Evolutionary conservation across 1,139 yeast genomes (phyloP), one percentile per base, ranked within the genome.

Genomic region (Candida sojae): DNA sequence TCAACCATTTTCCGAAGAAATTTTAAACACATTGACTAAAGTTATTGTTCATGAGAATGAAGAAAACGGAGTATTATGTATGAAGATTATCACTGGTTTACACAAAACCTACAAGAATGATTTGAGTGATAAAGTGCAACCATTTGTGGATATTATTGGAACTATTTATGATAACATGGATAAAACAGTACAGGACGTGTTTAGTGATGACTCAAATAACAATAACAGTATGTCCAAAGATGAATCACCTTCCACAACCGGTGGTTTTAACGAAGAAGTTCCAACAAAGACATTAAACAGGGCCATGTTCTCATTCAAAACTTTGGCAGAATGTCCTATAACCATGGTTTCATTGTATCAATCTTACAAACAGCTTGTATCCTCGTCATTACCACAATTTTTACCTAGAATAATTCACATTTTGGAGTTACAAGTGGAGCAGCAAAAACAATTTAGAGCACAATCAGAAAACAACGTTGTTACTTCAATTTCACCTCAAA

Each of bases 281-380:
- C 57, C 67, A 9, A 50, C 75, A 3, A 78, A 78, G 50, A 62
- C 71, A 2, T 74, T 81, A 34, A 65, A 73, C 47, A 79, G 78
- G 54, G 86, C 95, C 10, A 80, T 88, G 79, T 75, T 67, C 59
- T 91, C 98, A 1, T 93, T 93, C 74, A 92, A 91, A 62, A 90
- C 95, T 9, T 77, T 93, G 50, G 91, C 97, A 0, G 99, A 95
- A 66, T 92, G 98, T 63, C 99, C 99, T 6, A 92, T 95, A 38
- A 92, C 96, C 8, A 88, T 95, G 83, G 99, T 95, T 2, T 83
- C 96, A 6, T 75, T 95, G 47, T 90, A 89, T 59, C 88, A 96
- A 1, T 85, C 96, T 0, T 92, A 92, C 68, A 89, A 90, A 62
- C 83, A 82, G 40, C 70, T 91, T 47, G 89, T 88, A 2, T 80